Evolutionary conservation across 805 yeast species (phyloP), one percentile per base, ranked within the genome.

Genomic region (Candida ficus): DNA sequence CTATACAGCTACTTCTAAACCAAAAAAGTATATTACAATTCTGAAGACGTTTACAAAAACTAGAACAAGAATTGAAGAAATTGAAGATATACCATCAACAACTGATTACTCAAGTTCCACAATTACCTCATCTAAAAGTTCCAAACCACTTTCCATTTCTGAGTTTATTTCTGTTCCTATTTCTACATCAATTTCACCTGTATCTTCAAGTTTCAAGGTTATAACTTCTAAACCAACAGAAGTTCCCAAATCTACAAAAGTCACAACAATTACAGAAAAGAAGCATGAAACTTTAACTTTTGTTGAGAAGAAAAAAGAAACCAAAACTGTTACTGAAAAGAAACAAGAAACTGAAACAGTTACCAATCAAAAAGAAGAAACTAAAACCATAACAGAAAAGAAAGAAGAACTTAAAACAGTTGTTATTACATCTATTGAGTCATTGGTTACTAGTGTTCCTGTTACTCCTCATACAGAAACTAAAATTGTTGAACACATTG

Each of bases 21-120:
- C 12, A 9, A 37, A 37, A 17, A 37, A 21, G 11, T 37, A 19
- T 22, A 25, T 6, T 21, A 39, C 42, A 9, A 23, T 39, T 20
- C 29, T 27, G 4, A 33, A 23, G 19, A 39, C 33, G 3, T 12
- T 33, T 12, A 34, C n/a, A n/a, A n/a, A n/a, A n/a, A n/a, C 37
- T 7, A 39, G 23, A 14, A 33, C 37, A 12, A 38, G 33, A 38
- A 21, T 14, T 10, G 14, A n/a, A 13, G 28, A 26, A 26, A 12
- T 3, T 12, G 7, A n/a, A 8, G 11, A 23, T 10, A 23, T 10
- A 23, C 8, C 13, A 10, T 23, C 26, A 23, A 23, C 26, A n/a
- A n/a, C n/a, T n/a, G n/a, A n/a, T n/a, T n/a, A n/a, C n/a, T n/a
- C n/a, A n/a, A n/a, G n/a, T n/a, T 23, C 11, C 11, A 23, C 26